Evolutionary conservation across 116 monocot genomes (phyloP), one percentile per base, ranked within the genome.

Genomic region (Phalaenopsis hybrid): DNA sequence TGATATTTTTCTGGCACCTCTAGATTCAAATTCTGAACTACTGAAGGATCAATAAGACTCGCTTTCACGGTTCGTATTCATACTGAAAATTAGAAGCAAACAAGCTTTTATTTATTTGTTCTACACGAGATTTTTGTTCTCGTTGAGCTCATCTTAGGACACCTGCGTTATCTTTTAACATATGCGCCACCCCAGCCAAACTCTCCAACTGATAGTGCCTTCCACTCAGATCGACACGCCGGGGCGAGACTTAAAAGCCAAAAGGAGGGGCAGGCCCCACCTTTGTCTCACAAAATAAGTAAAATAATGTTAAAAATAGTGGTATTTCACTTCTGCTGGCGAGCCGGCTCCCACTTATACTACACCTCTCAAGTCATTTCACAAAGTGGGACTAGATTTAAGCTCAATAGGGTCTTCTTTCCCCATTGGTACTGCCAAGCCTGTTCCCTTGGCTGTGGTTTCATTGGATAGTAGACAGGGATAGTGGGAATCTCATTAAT

Each of bases 381-480:
- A 48, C 65, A 80, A 80, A 80, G 46, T 80, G 9, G 65, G 80
- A 80, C 80, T 63, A 80, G 61, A 67, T 28, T 68, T 45, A 80
- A 80, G 80, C 80, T 80, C 80, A 31, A 31, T 41, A 46, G 61
- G 67, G 80, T 80, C 43, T 80, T 80, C 67, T 80, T 80, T 67
- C 65, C 63, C 67, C 13, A 12, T 17, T 80, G 37, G 48, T 80
- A 68, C 7, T 80, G 80, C 80, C 65, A 80, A 80, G 33, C 80
- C 63, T 8, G 2, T 80, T 80, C 80, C 67, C 45, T 80, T 80
- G 43, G 80, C 44, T 80, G 80, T 80, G 65, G 80, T 80, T 80
- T 80, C 65, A 44, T 41, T 80, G 13, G 65, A 80, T 67, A 80
- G 80, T 80, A 80, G 67, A 80, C 68, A 80, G 68, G 65, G 80